phyloP scores from a whole-genome alignment of 148 eudicot genomes.

The Rhododendron molle region DNA sequence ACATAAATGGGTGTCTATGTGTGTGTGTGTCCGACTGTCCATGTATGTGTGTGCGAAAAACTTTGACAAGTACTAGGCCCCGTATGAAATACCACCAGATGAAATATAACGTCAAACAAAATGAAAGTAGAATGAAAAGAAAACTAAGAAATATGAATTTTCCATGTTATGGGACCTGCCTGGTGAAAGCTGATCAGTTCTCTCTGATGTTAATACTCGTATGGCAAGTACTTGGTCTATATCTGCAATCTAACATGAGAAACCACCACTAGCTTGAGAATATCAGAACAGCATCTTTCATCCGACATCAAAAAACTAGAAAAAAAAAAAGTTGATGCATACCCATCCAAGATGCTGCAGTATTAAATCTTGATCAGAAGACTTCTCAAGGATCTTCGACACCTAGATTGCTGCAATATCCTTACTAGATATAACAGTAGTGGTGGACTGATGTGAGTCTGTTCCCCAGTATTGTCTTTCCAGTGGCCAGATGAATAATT shows the following conservation, averaged over 20 bases:
- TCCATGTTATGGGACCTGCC: constrained; percentile 38
- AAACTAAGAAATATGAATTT: not conserved
- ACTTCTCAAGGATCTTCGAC: constrained; percentile 76
- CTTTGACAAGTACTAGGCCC: not conserved
- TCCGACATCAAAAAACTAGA: not conserved
- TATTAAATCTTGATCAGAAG: constrained; percentile 74
- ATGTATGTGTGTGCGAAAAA: not conserved
- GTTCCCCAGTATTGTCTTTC: constrained; percentile 30
- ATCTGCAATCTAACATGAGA: constrained; percentile 78
- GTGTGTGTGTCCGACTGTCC: not conserved
- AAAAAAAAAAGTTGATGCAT: constrained; percentile 14
- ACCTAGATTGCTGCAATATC: constrained; percentile 85
- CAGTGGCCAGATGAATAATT: constrained; percentile 49
- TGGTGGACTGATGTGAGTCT: constrained; percentile 29
- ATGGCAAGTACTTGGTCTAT: constrained; percentile 71
- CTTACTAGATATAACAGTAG: constrained; percentile 33
- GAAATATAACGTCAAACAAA: not conserved
- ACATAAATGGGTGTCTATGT: no score
- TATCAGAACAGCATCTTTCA: constrained; percentile 1
- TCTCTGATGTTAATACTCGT: constrained; percentile 69
- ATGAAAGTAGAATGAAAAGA: not conserved
- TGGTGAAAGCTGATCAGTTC: constrained; percentile 67
- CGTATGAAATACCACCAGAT: not conserved
- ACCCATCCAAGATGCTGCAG: constrained; percentile 99
- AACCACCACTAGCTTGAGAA: constrained; percentile 13